Percentiles rank a stretch among this genome's conserved stretches.
phyloP scores from a whole-genome alignment of 225 moss, liverwort and hornwort species.

The Thuidium tamariscinum region DNA sequence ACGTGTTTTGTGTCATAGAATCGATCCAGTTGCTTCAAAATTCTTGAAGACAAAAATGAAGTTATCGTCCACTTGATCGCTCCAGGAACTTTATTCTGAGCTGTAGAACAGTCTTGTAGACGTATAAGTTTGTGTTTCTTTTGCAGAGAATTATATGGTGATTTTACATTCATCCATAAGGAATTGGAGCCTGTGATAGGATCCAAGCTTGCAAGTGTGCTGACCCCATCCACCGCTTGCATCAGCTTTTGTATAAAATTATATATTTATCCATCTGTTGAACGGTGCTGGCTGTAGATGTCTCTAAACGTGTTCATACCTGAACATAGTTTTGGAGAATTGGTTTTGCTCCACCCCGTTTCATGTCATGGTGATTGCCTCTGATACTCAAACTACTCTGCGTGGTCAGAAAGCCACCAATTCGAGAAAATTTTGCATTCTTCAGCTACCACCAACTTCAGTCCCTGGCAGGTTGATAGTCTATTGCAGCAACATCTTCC shows the following conservation, averaged over 20 bases:
- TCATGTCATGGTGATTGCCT: neutral
- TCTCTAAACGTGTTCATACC: neutral
- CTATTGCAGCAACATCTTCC: neutral
- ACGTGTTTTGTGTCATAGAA: slow-evolving; percentile 87
- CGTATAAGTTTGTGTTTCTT: neutral
- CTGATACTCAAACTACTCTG: neutral
- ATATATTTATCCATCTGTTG: neutral
- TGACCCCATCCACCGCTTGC: neutral
- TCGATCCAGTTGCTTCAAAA: slow-evolving; percentile 80
- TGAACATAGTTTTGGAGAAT: neutral
- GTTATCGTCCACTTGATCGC: slow-evolving; percentile 63
- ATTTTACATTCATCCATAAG: slow-evolving; percentile 30
- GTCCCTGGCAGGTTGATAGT: neutral
- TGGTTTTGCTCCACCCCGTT: neutral
- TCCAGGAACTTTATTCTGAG: neutral
- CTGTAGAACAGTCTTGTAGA: slow-evolving; percentile 11
- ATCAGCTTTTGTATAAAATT: slow-evolving; percentile 25
- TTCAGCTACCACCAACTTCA: neutral
- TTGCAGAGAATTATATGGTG: slow-evolving; percentile 1
- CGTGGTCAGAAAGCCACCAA: neutral
- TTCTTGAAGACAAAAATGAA: slow-evolving; percentile 96
- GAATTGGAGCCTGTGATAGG: slow-evolving; percentile 17
- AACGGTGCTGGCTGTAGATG: neutral
- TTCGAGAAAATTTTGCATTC: neutral
- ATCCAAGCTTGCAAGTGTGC: slow-evolving; percentile 25